Evolutionary conservation across 345 rosid genomes (phyloP).

Genomic region (Gossypium herbaceum): DNA sequence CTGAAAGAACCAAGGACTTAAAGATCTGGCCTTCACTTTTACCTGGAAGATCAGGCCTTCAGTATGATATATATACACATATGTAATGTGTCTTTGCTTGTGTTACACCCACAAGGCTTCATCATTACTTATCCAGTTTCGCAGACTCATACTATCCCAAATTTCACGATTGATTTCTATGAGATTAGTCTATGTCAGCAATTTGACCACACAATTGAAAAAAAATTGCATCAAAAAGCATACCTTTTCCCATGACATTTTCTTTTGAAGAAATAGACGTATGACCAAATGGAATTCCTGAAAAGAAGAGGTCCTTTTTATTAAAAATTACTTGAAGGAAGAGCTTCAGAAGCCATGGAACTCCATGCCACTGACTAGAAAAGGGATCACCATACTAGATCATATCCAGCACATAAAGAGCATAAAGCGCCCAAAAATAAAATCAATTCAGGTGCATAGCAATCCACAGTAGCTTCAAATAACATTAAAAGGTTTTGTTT

Average conservation of each 20-base stretch:
- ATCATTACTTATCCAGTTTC: neutral
- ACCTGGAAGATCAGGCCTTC: neutral
- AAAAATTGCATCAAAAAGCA: conserved; percentile 26
- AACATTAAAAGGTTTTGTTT: neutral
- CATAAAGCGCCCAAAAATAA: neutral
- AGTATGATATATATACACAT: neutral
- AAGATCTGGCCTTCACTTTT: neutral
- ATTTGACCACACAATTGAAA: conserved; percentile 10
- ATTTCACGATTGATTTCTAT: neutral
- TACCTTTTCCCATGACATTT: conserved; percentile 91
- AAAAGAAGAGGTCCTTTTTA: conserved; percentile 57
- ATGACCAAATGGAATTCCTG: conserved; percentile 92
- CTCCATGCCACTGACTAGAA: conserved; percentile 16
- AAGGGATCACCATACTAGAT: conserved; percentile 14
- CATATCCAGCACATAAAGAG: conserved; percentile 8
- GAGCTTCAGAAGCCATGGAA: conserved; percentile 24
- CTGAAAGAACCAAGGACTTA: neutral
- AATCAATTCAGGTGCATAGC: neutral
- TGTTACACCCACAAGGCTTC: neutral
- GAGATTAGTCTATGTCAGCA: conserved; percentile 7
- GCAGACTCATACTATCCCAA: neutral
- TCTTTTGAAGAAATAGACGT: conserved; percentile 73
- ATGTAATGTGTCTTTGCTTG: neutral
- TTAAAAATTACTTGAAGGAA: conserved; percentile 32
- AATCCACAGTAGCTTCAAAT: neutral